Percentiles rank a stretch among this genome's conserved stretches.
phyloP scores from a whole-genome alignment of 805 yeast genomes.

The Ascoidea tarda region DNA sequence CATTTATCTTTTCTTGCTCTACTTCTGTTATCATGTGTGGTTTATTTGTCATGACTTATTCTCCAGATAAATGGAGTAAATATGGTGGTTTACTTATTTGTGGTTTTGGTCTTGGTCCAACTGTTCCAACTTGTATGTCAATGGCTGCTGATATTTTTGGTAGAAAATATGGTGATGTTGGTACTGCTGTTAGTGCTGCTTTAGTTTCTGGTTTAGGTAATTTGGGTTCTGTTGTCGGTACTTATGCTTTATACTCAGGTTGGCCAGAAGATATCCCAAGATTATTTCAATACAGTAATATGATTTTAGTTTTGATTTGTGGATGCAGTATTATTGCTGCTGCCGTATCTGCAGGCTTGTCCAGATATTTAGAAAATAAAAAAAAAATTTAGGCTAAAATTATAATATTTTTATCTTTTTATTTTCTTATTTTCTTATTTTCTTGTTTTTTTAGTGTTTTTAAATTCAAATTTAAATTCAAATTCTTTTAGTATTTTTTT shows the following conservation, averaged over 20 bases:
- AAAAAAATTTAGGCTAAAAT: no score
- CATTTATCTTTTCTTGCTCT: slow-evolving; percentile 46
- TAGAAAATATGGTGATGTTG: slow-evolving; percentile 65
- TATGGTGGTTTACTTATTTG: slow-evolving; percentile 73
- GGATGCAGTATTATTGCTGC: slow-evolving; percentile 58
- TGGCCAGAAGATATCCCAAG: slow-evolving; percentile 70
- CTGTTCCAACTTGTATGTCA: slow-evolving; percentile 81
- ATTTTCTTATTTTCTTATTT: no score
- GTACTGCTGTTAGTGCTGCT: slow-evolving; percentile 73
- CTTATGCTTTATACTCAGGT: slow-evolving; percentile 75
- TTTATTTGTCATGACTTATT: slow-evolving; percentile 62
- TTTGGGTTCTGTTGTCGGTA: slow-evolving; percentile 72
- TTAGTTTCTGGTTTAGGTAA: slow-evolving; percentile 79
- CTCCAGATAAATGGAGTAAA: slow-evolving; percentile 57
- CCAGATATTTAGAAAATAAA: background rate
- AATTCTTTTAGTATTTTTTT: no score
- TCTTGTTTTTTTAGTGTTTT: no score
- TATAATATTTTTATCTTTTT: no score
- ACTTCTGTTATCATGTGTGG: slow-evolving; percentile 62
- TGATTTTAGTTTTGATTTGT: slow-evolving; percentile 69
- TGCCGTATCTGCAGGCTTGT: slow-evolving; percentile 7
- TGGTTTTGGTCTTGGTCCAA: slow-evolving; percentile 84
- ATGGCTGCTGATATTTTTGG: slow-evolving; percentile 68
- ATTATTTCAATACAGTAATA: slow-evolving; percentile 54
- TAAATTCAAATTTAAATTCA: no score